A percentile compares a stretch with the other conserved stretches of the same genome.
phyloP scores from a whole-genome alignment of 2,329 filamentous ascomycete genomes.

The Penicillium sp. region DNA sequence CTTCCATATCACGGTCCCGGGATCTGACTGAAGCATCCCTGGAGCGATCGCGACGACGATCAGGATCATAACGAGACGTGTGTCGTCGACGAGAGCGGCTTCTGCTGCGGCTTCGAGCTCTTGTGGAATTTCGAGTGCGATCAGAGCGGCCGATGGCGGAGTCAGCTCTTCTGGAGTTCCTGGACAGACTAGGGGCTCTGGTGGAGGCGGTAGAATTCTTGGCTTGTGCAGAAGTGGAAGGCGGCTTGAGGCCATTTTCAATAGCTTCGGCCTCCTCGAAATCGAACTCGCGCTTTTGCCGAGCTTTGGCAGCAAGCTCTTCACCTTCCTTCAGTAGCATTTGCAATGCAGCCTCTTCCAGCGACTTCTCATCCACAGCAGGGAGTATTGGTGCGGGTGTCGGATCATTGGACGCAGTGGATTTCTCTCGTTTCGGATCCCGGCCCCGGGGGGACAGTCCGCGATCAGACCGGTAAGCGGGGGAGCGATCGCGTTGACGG shows the following conservation, averaged over 20 bases:
- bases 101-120: conserved; percentile 37
- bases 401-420: conserved; percentile 39
- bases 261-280: conserved; percentile 51
- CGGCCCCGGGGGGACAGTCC: conserved; percentile 35
- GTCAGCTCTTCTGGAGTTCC: conserved; percentile 36
- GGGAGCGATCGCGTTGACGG: conserved; percentile 38
- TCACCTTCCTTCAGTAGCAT: conserved; percentile 59
- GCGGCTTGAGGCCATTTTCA: conserved; percentile 43
- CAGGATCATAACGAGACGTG: conserved; percentile 36
- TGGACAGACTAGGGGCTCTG: conserved; percentile 35
- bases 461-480: conserved; percentile 39
- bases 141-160: conserved; percentile 33
- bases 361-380: conserved; percentile 56
- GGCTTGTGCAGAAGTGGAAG: conserved; percentile 19
- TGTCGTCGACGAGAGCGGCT: conserved; percentile 37
- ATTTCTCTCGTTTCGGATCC: conserved; percentile 39
- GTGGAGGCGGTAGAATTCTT: conserved; percentile 33
- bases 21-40: conserved; percentile 35
- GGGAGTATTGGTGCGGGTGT: conserved; percentile 32
- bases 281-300: conserved; percentile 56
- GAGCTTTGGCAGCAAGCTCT: conserved; percentile 56
- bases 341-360: conserved; percentile 60
- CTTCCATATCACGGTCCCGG: conserved; percentile 40
- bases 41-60: conserved; percentile 36
- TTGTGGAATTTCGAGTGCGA: conserved; percentile 29